Evolutionary conservation across 805 yeast species (phyloP).

Genomic region (Monosporozyma aerobia): DNA sequence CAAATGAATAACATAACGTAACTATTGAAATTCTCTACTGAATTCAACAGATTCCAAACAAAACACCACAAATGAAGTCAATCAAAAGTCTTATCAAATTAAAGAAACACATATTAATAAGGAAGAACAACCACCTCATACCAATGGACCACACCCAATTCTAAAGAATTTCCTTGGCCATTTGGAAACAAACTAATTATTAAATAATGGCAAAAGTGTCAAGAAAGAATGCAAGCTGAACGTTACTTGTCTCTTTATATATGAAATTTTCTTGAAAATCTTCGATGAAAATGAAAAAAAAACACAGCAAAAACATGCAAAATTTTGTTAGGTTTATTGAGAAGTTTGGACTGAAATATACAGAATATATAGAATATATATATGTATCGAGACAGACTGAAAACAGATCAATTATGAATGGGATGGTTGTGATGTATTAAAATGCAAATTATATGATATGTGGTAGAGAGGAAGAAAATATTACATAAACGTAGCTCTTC

Average conservation of each 20-base stretch:
- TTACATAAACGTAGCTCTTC: constrained; percentile 15
- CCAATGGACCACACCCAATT: background rate
- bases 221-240: too few species aligned
- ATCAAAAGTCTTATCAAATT: background rate
- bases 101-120: background rate
- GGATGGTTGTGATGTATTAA: too few species aligned
- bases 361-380: background rate
- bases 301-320: background rate
- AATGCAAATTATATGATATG: background rate
- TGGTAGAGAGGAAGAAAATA: background rate
- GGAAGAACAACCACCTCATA: background rate
- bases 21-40: background rate
- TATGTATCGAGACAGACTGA: too few species aligned
- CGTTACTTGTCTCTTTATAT: background rate
- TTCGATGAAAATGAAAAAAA: background rate
- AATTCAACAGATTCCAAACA: background rate
- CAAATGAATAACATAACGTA: background rate
- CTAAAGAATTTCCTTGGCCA: background rate
- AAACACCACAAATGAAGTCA: background rate
- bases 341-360: background rate
- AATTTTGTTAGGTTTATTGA: background rate
- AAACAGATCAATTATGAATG: too few species aligned
- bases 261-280: background rate
- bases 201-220: too few species aligned
- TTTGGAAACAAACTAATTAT: background rate